These are phyloP conservation scores for Aureobasidium vineae DNA, from an alignment of 2,329 filamentous ascomycete species.

Conservation along the genomic window DNA sequence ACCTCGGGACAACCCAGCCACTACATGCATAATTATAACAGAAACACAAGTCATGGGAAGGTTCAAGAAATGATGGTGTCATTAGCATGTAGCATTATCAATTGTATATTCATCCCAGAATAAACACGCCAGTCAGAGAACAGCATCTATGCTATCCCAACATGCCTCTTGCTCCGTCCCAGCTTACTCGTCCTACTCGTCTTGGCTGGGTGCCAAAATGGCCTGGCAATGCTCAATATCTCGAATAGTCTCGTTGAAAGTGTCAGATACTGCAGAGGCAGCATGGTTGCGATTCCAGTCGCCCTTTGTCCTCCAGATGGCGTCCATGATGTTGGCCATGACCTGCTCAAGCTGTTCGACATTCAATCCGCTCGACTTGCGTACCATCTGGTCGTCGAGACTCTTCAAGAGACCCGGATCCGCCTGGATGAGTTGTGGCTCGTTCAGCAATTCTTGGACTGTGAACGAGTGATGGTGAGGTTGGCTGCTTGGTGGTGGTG, in stretches of 20 bases:
- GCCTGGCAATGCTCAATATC: conserved; percentile 62
- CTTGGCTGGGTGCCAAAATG: conserved; percentile 45
- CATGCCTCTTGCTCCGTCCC: neutral
- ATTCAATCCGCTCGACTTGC: conserved; percentile 70
- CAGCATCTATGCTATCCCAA: conserved; percentile 4
- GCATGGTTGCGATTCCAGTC: conserved; percentile 84
- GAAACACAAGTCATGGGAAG: neutral
- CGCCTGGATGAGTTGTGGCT: conserved; percentile 46
- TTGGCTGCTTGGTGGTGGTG: conserved; percentile 35
- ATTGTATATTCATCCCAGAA: neutral
- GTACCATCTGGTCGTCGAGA: conserved; percentile 63
- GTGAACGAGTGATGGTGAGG: conserved; percentile 36
- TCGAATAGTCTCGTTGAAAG: conserved; percentile 72
- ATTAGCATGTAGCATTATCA: conserved; percentile 16
- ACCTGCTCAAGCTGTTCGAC: conserved; percentile 96
- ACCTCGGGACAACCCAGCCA: neutral
- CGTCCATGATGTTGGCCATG: conserved; percentile 85
- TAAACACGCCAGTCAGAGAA: neutral
- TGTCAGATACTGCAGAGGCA: conserved; percentile 58
- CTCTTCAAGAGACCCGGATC: conserved; percentile 50
- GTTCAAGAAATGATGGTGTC: neutral
- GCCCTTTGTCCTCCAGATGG: conserved; percentile 73
- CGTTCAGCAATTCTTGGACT: conserved; percentile 47
- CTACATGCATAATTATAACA: neutral
- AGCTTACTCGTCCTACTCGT: conserved; percentile 27